Conservation (phyloP, 805 yeast genomes). For the Starmerella kuoi region DNA sequence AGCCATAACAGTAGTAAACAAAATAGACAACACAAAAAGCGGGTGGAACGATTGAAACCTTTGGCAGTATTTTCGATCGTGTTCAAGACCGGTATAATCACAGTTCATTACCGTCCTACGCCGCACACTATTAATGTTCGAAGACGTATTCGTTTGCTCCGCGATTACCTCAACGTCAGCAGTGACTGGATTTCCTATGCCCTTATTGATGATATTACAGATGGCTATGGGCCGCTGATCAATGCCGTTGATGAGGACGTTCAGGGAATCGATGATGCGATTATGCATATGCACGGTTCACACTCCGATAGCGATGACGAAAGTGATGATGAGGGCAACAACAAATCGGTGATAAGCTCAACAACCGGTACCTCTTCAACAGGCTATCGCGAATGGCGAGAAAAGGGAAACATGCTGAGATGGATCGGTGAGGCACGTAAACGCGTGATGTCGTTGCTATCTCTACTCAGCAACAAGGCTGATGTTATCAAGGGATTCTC, state of each 20-base stretch:
- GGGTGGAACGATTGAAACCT: constrained; percentile 54
- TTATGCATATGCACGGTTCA: constrained; percentile 72
- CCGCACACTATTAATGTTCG: constrained; percentile 95
- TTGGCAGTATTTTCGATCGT: constrained; percentile 87
- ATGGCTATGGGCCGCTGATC: constrained; percentile 94
- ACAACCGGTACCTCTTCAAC: constrained; percentile 29
- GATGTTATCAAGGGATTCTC: constrained; percentile 96
- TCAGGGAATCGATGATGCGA: constrained; percentile 85
- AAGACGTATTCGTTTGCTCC: constrained; percentile 74
- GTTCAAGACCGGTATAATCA: constrained; percentile 78
- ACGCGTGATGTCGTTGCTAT: constrained; percentile 77
- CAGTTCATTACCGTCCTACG: constrained; percentile 88
- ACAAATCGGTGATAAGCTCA: constrained; percentile 16
- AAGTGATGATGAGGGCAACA: constrained; percentile 24
- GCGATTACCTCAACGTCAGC: constrained; percentile 78
- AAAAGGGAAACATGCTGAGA: constrained; percentile 88
- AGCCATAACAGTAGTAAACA: constrained; percentile 18
- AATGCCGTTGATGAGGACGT: constrained; percentile 91
- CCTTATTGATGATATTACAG: constrained; percentile 89
- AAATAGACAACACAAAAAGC: constrained; percentile 21
- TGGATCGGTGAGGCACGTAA: constrained; percentile 92
- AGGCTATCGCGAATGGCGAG: constrained; percentile 61
- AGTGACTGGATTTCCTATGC: constrained; percentile 98
- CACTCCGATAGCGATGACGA: constrained; percentile 35
- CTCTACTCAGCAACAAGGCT: constrained; percentile 82